Evolutionary conservation across 139 green algal species (phyloP), one percentile per base, ranked within the genome.

Genomic region (Chlamydomonas incerta): DNA sequence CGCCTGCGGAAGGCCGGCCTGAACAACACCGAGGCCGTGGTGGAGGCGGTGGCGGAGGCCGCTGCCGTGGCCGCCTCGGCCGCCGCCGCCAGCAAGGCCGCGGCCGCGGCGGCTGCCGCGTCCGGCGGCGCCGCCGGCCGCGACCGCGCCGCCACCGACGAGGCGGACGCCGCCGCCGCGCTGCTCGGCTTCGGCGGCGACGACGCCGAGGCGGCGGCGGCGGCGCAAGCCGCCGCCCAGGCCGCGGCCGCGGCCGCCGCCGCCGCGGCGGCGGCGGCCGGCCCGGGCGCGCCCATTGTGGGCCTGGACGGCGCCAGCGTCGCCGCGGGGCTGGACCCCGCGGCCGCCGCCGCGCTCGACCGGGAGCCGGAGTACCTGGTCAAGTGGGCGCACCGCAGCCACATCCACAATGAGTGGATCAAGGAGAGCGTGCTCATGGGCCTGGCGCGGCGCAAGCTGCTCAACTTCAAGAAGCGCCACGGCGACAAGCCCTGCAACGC

Each of bases 361-460:
- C 84, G 80, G 26, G 92, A 96, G 84, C 89, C 90, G 0, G 96
- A 98, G 91, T 98, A 95, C 87, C 89, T 97, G 34, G 95, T 98
- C 21, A 98, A 98, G 87, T 98, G 94, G 88, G 41, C 66, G n/a
- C 58, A 74, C 65, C 74, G 69, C 47, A 90, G 86, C 69, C 95
- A 98, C 87, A 87, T 94, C 15, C 95, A 97, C 87, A 95, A 97
- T 72, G 95, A 97, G 90, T 98, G 94, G 91, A 71, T 95, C 23
- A 87, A 85, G 26, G 95, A 97, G 89, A 76, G 74, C 0, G 72
- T 85, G 72, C 88, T 98, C 72, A 74, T 94, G 74, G 87, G 83
- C 57, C 87, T 98, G 15, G 93, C 95, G 41, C 93, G 94, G 67
- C 86, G 95, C 35, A 96, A 96, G 92, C 89, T 97, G 68, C 83